Percentiles rank a stretch among this genome's conserved stretches.
Evolutionary conservation across 768 basidiomycete genomes (phyloP).

Genomic region (Sporobolomyces phaffii): DNA sequence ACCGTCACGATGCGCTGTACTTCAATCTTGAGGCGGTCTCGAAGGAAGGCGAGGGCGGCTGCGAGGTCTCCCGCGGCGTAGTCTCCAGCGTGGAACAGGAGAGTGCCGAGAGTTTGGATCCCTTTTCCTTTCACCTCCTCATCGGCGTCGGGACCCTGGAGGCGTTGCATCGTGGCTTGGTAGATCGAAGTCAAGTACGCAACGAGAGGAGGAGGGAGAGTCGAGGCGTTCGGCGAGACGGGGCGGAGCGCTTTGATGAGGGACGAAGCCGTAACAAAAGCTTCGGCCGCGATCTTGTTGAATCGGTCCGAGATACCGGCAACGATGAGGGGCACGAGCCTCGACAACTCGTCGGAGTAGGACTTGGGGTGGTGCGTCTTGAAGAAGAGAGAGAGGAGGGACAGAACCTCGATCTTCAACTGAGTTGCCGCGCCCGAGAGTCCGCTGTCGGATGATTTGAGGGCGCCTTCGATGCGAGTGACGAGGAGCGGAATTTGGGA

Average conservation of each 20-base stretch:
- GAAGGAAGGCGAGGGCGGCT: conserved; percentile 35
- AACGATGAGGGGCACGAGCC: conserved; percentile 67
- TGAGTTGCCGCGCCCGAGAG: conserved; percentile 63
- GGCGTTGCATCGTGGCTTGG: conserved; percentile 61
- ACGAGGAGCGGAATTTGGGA: conserved; percentile 62
- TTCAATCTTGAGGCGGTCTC: conserved; percentile 45
- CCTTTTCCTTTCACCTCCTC: conserved; percentile 79
- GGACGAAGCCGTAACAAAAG: conserved; percentile 79
- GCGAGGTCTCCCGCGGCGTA: conserved; percentile 20
- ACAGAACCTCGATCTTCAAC: conserved; percentile 73
- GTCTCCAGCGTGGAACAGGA: conserved; percentile 82
- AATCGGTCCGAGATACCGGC: conserved; percentile 72
- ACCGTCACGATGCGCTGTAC: conserved; percentile 52
- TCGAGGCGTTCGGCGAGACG: conserved; percentile 48
- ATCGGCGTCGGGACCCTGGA: conserved; percentile 78
- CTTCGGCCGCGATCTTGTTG: conserved; percentile 79
- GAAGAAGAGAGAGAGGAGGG: conserved; percentile 81
- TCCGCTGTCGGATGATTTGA: conserved; percentile 41
- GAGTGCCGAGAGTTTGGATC: conserved; percentile 72
- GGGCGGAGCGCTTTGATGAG: conserved; percentile 71
- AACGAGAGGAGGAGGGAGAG: conserved; percentile 40
- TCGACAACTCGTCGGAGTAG: conserved; percentile 59
- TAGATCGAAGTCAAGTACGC: conserved; percentile 61
- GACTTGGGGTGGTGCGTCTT: conserved; percentile 59
- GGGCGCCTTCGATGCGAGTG: conserved; percentile 44